phyloP scores from a whole-genome alignment of 2,329 filamentous ascomycete species.

The Alternaria sp. region DNA sequence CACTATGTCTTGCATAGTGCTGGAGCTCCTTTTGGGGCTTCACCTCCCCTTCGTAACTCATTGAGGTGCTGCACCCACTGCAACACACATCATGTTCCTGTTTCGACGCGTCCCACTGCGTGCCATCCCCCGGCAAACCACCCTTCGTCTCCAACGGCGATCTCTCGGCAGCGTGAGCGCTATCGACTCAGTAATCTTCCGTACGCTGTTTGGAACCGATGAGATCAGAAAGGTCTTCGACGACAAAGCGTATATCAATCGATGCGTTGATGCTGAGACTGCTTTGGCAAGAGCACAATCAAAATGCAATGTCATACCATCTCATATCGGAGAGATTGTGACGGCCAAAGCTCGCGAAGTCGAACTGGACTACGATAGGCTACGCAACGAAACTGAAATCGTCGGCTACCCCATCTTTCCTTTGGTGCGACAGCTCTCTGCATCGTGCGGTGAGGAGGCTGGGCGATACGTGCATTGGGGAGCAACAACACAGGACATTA shows the following conservation, averaged over 20 bases:
- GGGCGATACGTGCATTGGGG: conserved; percentile 64
- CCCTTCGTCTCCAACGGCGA: conserved; percentile 27
- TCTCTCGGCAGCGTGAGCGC: conserved; percentile 42
- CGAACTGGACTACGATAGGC: conserved; percentile 53
- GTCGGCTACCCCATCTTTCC: conserved; percentile 63
- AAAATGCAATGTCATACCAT: conserved; percentile 56
- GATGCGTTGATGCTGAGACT: conserved; percentile 59
- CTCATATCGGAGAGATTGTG: conserved; percentile 45
- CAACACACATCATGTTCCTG: conserved; percentile 34
- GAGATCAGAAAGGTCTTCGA: conserved; percentile 60
- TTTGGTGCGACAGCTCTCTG: conserved; percentile 57
- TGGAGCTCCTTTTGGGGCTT: conserved; percentile 10
- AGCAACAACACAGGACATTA: conserved; percentile 66
- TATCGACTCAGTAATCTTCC: conserved; percentile 60
- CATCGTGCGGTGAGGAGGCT: conserved; percentile 45
- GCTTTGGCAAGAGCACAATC: conserved; percentile 61
- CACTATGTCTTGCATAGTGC: conserved; percentile 15
- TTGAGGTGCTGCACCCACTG: conserved; percentile 11
- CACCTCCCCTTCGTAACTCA: conserved; percentile 7
- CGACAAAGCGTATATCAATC: conserved; percentile 57
- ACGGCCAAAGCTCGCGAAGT: conserved; percentile 37
- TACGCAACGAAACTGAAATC: conserved; percentile 57
- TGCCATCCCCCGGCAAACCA: conserved; percentile 20
- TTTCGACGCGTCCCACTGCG: conserved; percentile 35
- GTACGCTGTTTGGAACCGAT: conserved; percentile 60